Evolutionary conservation across 2,329 filamentous ascomycete genomes (phyloP).

Genomic region (Talaromyces marneffei): DNA sequence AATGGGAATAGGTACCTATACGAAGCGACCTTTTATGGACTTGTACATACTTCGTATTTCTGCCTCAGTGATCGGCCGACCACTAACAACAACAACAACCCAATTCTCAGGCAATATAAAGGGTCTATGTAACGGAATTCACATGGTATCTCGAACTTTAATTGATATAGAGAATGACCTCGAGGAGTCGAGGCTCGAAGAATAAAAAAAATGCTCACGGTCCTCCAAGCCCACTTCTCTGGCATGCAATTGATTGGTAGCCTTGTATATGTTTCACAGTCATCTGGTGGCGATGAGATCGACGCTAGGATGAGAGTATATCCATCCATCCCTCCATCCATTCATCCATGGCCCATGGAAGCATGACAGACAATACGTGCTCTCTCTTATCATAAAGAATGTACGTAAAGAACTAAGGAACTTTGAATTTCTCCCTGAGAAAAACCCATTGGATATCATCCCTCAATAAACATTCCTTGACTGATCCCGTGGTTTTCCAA

Average conservation of each 20-base stretch:
- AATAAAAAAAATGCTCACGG: neutral
- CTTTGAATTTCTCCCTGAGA: neutral
- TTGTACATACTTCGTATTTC: neutral
- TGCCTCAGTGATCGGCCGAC: neutral
- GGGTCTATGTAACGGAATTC: neutral
- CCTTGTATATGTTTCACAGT: neutral
- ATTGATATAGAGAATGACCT: neutral
- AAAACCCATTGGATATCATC: neutral
- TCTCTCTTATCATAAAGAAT: neutral
- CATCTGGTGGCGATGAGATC: slow-evolving; percentile 3
- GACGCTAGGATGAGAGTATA: neutral
- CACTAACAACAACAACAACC: neutral
- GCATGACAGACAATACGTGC: neutral
- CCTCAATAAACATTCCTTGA: neutral
- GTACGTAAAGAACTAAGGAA: neutral
- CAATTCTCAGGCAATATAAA: neutral
- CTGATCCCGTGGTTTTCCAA: neutral
- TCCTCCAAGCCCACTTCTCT: neutral
- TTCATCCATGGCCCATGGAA: neutral
- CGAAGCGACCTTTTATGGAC: neutral
- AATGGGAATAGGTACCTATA: neutral
- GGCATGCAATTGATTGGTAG: neutral
- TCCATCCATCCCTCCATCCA: neutral
- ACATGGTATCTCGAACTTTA: neutral
- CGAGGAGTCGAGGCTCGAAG: neutral